Evolutionary conservation across 2,329 filamentous ascomycete species (phyloP).

Genomic region (Emmonsiellopsis sp.): DNA sequence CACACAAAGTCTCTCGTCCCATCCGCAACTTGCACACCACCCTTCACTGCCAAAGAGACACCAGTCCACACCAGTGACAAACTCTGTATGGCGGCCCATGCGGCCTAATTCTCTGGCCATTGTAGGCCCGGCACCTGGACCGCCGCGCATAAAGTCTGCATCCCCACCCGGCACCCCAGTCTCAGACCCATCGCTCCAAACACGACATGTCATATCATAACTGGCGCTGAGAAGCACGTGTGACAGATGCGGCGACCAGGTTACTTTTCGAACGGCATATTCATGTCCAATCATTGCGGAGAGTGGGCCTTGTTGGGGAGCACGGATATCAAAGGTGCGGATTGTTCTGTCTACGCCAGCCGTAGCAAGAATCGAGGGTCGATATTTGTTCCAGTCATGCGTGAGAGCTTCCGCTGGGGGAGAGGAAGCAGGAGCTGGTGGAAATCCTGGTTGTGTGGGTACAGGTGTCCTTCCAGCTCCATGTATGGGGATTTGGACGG

Average conservation of each 20-base stretch:
- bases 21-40: slow-evolving; percentile 89
- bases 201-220: slow-evolving; percentile 94
- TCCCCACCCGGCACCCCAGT: slow-evolving; percentile 25
- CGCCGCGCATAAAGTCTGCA: slow-evolving; percentile 29
- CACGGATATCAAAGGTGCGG: slow-evolving; percentile 82
- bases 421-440: slow-evolving; percentile 26
- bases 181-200: slow-evolving; percentile 76
- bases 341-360: slow-evolving; percentile 82
- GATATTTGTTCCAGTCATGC: slow-evolving; percentile 99
- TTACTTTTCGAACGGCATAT: slow-evolving; percentile 76
- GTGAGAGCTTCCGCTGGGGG: slow-evolving; percentile 79
- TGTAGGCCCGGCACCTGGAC: slow-evolving; percentile 29
- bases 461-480: slow-evolving; percentile 47
- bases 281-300: slow-evolving; percentile 74
- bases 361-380: slow-evolving; percentile 72
- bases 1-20: slow-evolving; percentile 84
- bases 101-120: slow-evolving; percentile 67
- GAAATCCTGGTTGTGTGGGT: slow-evolving; percentile 25
- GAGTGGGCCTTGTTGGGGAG: slow-evolving; percentile 61
- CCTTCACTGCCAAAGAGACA: slow-evolving; percentile 91
- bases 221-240: slow-evolving; percentile 81
- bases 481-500: slow-evolving; percentile 75
- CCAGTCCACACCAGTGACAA: slow-evolving; percentile 94
- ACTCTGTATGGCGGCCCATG: slow-evolving; percentile 92
- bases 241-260: slow-evolving; percentile 90